Evolutionary conservation across 768 basidiomycete species (phyloP).

Genomic region (Auriscalpium microsporum): DNA sequence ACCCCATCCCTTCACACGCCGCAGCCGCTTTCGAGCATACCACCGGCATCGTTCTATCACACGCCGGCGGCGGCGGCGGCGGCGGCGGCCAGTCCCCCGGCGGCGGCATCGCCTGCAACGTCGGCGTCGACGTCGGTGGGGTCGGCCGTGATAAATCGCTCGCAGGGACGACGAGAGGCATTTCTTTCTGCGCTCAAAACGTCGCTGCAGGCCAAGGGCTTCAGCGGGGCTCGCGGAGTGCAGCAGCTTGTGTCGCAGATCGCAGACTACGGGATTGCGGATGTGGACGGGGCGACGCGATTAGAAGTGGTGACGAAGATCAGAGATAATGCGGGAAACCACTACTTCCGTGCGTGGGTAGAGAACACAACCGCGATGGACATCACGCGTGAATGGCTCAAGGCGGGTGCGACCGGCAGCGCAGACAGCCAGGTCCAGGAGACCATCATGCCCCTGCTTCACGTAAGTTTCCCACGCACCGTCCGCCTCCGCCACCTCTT

Average conservation of each 20-base stretch:
- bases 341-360: conserved; percentile 81
- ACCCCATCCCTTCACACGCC: conserved; percentile 51
- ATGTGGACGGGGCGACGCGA: conserved; percentile 58
- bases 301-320: conserved; percentile 74
- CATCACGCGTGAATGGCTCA: conserved; percentile 76
- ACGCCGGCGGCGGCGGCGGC: too few relatives aligned
- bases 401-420: conserved; percentile 52
- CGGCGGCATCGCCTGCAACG: conserved; percentile 11
- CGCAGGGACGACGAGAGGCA: conserved; percentile 45
- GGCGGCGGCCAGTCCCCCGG: conserved; percentile 13
- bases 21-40: conserved; percentile 20
- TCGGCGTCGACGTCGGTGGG: conserved; percentile 9
- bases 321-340: conserved; percentile 75
- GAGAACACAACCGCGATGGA: conserved; percentile 72
- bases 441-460: conserved; percentile 79
- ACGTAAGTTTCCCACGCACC: conserved; percentile 46
- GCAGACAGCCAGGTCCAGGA: conserved; percentile 49
- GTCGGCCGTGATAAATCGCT: conserved; percentile 11
- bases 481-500: neutral
- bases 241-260: conserved; percentile 50
- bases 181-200: conserved; percentile 47
- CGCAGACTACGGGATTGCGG: conserved; percentile 48
- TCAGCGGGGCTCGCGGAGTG: conserved; percentile 66
- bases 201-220: conserved; percentile 46
- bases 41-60: conserved; percentile 34